These are phyloP conservation scores for Plasmopara viticola DNA, from an alignment of 352 stramenopile species.

Conservation along the genomic window DNA sequence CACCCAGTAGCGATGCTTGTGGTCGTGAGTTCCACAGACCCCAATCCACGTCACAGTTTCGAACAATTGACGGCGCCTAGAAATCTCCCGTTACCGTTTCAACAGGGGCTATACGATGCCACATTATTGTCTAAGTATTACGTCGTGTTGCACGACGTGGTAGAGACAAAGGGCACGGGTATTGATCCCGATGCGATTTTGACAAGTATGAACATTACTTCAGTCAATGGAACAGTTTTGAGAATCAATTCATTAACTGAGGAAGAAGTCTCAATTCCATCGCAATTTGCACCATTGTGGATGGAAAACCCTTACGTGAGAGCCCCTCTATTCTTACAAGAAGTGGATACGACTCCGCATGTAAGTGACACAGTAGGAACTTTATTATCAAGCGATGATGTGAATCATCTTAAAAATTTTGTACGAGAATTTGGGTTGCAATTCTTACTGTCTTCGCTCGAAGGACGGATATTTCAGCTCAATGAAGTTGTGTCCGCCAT, in stretches of 20 bases:
- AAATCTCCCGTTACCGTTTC: constrained; percentile 54
- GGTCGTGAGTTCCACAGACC: constrained; percentile 77
- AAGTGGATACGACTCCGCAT: constrained; percentile 28
- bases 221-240: constrained; percentile 44
- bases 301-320: constrained; percentile 59
- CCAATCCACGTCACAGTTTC: constrained; percentile 70
- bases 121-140: constrained; percentile 79
- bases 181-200: constrained; percentile 78
- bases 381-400: constrained; percentile 62
- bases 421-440: constrained; percentile 69
- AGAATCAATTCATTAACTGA: constrained; percentile 59
- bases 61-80: constrained; percentile 46
- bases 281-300: constrained; percentile 36
- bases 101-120: constrained; percentile 71
- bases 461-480: constrained; percentile 77
- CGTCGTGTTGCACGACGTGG: constrained; percentile 82
- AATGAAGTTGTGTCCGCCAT: constrained; percentile 86
- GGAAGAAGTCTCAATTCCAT: constrained; percentile 21
- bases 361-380: constrained; percentile 27
- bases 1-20: constrained; percentile 71
- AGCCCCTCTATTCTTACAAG: constrained; percentile 33
- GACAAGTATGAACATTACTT: constrained; percentile 54
- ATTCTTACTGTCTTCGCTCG: constrained; percentile 75
- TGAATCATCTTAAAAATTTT: constrained; percentile 56
- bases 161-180: constrained; percentile 66